Evolutionary conservation across 495 filamentous ascomycete species (phyloP).

Genomic region (Xylona heveae): DNA sequence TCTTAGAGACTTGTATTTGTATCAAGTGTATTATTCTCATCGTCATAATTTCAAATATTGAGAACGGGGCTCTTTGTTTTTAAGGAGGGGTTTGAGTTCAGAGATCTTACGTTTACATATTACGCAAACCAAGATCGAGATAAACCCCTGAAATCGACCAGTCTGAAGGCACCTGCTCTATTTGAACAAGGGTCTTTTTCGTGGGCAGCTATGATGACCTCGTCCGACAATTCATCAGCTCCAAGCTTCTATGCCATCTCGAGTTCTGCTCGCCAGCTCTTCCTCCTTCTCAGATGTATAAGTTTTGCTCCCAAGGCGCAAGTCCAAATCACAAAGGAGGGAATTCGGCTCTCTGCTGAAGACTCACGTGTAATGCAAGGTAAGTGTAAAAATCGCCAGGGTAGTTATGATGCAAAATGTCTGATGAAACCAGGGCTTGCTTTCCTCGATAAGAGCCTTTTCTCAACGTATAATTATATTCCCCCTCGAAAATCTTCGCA

Average conservation of each 20-base stretch:
- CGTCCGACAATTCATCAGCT: too few relatives aligned
- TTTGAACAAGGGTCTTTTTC: too few relatives aligned
- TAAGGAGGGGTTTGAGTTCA: too few relatives aligned
- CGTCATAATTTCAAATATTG: too few relatives aligned
- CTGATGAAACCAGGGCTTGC: slow-evolving; percentile 32
- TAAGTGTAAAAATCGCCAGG: slow-evolving; percentile 11
- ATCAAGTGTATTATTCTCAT: too few relatives aligned
- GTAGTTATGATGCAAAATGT: neutral
- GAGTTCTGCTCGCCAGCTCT: slow-evolving; percentile 68
- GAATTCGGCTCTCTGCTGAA: slow-evolving; percentile 70
- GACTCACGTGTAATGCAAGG: slow-evolving; percentile 73
- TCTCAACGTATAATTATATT: slow-evolving; percentile 58
- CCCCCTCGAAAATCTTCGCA: slow-evolving; percentile 13
- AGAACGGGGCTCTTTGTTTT: too few relatives aligned
- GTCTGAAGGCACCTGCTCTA: too few relatives aligned
- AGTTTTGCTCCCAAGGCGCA: slow-evolving; percentile 62
- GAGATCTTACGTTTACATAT: too few relatives aligned
- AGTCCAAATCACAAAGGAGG: slow-evolving; percentile 62
- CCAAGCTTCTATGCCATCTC: slow-evolving; percentile 73
- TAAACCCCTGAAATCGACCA: too few relatives aligned
- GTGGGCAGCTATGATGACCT: too few relatives aligned
- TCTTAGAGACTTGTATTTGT: too few relatives aligned
- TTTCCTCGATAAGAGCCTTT: slow-evolving; percentile 69
- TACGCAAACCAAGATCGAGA: too few relatives aligned
- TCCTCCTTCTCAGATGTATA: slow-evolving; percentile 75